Conservation (phyloP, 2,329 filamentous ascomycete species). For the Ceratocystis alfenasii region DNA sequence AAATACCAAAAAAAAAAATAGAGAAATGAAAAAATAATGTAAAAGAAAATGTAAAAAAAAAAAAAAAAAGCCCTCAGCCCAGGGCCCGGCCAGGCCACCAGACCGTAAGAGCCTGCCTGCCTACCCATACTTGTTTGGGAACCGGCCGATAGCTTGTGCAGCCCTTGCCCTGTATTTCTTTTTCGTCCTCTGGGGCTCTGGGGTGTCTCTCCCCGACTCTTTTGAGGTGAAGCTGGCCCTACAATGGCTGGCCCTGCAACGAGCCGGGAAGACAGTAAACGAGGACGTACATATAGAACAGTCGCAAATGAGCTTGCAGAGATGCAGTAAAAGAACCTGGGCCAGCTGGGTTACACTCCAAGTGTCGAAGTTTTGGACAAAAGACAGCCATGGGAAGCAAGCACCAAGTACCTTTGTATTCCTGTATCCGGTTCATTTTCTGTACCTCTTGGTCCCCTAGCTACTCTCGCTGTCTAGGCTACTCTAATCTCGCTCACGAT, state of each 20-base stretch:
- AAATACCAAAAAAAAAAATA: neutral
- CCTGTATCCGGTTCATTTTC: neutral
- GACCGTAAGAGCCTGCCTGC: no score
- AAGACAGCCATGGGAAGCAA: neutral
- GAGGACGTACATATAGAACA: neutral
- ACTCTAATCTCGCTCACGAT: slow-evolving; percentile 6
- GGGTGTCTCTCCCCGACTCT: neutral
- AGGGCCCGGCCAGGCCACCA: no score
- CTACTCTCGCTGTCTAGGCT: neutral
- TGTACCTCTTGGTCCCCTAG: neutral
- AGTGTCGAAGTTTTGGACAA: no score
- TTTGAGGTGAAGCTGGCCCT: neutral
- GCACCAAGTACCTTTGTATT: neutral
- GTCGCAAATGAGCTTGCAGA: no score
- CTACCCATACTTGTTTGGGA: neutral
- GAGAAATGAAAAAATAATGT: neutral
- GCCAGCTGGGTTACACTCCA: no score
- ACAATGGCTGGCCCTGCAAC: neutral
- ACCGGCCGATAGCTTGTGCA: neutral
- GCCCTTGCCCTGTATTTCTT: neutral
- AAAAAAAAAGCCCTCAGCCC: neutral
- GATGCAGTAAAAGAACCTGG: no score
- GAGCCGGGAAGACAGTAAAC: neutral
- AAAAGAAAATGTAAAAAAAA: neutral
- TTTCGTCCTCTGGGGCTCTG: neutral